These are phyloP conservation scores for Fusarium sp. DNA, from an alignment of 2,329 filamentous ascomycete species.

Conservation along the genomic window DNA sequence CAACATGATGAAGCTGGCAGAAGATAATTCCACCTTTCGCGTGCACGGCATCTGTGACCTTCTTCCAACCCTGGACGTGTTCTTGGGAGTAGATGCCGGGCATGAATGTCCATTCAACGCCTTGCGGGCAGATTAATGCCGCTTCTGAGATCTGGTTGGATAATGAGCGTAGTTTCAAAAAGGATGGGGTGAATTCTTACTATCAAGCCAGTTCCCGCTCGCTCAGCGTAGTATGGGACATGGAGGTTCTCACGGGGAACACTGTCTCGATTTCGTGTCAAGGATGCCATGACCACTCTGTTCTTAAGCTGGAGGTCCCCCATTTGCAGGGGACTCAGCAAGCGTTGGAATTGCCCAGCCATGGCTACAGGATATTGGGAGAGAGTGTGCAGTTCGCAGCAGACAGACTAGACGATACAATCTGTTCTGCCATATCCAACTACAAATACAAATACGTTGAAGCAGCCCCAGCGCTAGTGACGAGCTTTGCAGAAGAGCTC, in stretches of 20 bases:
- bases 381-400: not conserved
- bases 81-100: not conserved
- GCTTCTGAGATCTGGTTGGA: not conserved
- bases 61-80: not conserved
- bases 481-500: not conserved
- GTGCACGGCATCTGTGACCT: not conserved
- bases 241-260: not conserved
- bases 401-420: not conserved
- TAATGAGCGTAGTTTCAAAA: not conserved
- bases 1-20: not conserved
- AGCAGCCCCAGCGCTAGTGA: not conserved
- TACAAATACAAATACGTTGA: not conserved
- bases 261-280: not conserved
- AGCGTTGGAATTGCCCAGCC: not conserved
- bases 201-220: not conserved
- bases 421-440: not conserved
- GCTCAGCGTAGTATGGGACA: not conserved
- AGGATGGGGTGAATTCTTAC: fast-evolving
- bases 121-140: not conserved
- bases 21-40: not conserved
- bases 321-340: not conserved
- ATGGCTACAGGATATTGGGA: not conserved
- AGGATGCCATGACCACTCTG: not conserved
- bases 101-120: not conserved
- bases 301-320: not conserved